Base-by-base conservation (phyloP, 1,284 basidiomycete species). In the Ustilago loliicola region DNA sequence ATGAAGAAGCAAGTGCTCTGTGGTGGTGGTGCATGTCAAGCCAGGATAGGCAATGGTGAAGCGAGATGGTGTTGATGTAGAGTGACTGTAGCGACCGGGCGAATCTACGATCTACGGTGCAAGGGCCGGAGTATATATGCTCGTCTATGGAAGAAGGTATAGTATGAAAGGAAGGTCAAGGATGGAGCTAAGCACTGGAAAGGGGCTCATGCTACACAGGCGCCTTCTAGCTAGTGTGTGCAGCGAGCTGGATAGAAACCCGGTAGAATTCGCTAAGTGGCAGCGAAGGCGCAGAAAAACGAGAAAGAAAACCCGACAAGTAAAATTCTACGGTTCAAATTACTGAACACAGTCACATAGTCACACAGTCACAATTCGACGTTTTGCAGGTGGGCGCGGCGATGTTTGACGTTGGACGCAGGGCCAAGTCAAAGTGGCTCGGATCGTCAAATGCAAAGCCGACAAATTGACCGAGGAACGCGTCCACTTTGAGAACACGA, bases 361-460 rank as follows among this genome's bases (percentile, higher is more conserved):
- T 34, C 21, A n/a, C 13, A 17, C 38, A 42, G 38, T 30, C 51
- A 53, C 51, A 30, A 34, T 23, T 38, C 23, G 32, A 36, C n/a
- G 34, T 13, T 27, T 57, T 27, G 27, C 19, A 34, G 17, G 59
- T 51, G 50, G 50, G 50, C 60, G 51, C 34, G 32, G 61, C 61
- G 52, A 23, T 51, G 54, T 56, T 58, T 61, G 59, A 61, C 54
- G 36, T 56, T 29, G 55, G 55, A 57, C 40, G 27, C 55, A 30
- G 55, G 48, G 48, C 27, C 27, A 25, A 45, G n/a, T n/a, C n/a
- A n/a, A 45, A 45, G 7, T 23, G 21, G 3, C 27, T 25, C 48
- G 48, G 48, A 60, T 60, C 58, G 47, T 38, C 34, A 51, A 60
- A 66, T 58, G 62, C 57, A 71, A 71, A 65, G 68, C 68, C 68